Evolutionary conservation across 805 yeast genomes (phyloP).

Genomic region (Yarrowia keelungensis): DNA sequence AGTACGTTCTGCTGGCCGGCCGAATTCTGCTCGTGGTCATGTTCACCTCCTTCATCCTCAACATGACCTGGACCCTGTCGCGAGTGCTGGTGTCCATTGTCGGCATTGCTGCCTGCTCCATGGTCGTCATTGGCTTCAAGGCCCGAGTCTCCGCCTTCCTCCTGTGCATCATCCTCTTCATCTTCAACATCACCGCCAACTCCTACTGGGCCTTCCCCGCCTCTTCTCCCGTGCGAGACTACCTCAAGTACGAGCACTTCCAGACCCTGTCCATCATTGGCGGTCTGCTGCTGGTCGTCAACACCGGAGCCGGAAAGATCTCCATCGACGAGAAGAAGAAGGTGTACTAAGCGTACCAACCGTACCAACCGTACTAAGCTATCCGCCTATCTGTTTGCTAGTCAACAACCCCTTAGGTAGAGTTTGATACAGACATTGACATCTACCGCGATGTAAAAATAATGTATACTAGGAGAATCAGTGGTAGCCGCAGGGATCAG

Average conservation of each 20-base stretch:
- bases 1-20: constrained; percentile 85
- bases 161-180: constrained; percentile 68
- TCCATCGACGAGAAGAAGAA: constrained; percentile 96
- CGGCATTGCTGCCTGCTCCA: constrained; percentile 72
- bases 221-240: constrained; percentile 82
- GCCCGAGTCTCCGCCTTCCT: constrained; percentile 83
- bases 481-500: neutral
- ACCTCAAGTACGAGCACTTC: constrained; percentile 88
- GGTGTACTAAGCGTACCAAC: constrained; percentile 59
- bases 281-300: constrained; percentile 86
- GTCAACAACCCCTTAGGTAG: neutral
- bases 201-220: constrained; percentile 85
- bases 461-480: constrained; percentile 22
- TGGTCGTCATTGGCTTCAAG: constrained; percentile 90
- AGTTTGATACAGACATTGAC: constrained; percentile 28
- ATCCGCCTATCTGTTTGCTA: neutral
- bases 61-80: constrained; percentile 68
- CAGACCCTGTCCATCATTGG: constrained; percentile 96
- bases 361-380: too few species aligned
- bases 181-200: constrained; percentile 80
- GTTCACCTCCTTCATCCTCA: constrained; percentile 82
- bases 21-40: constrained; percentile 82
- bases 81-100: constrained; percentile 69
- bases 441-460: constrained; percentile 28
- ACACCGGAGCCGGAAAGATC: constrained; percentile 95